A percentile compares a stretch with the other conserved stretches of the same genome.
Conservation (phyloP, 192 early-diverging fungal species). For the Chytriomyces sp. region DNA sequence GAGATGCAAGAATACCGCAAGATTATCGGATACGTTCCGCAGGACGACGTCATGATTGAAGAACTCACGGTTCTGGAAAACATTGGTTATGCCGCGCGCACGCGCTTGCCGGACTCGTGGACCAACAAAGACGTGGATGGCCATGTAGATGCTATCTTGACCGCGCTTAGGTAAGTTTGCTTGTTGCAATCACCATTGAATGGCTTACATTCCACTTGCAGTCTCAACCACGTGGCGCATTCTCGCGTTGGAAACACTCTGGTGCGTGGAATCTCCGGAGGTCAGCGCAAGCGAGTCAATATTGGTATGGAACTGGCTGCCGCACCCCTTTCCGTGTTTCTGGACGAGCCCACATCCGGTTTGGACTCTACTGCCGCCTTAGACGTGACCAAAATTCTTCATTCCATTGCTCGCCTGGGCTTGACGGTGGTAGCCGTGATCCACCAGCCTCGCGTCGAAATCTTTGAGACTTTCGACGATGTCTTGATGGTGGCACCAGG, state of each 20-base stretch:
- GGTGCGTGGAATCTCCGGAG: conserved; percentile 77
- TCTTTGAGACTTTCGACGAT: conserved; percentile 88
- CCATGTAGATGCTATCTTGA: conserved; percentile 73
- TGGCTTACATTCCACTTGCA: neutral
- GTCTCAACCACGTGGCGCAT: conserved; percentile 36
- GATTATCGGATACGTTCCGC: conserved; percentile 46
- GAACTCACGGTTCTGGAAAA: conserved; percentile 75
- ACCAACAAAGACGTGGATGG: conserved; percentile 65
- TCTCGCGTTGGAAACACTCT: conserved; percentile 67
- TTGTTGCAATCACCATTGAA: neutral
- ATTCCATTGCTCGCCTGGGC: conserved; percentile 57
- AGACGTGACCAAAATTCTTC: conserved; percentile 74
- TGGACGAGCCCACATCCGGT: conserved; percentile 84
- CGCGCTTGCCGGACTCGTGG: conserved; percentile 70
- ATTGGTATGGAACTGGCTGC: conserved; percentile 86
- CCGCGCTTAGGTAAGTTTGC: conserved; percentile 52
- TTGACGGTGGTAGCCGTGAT: conserved; percentile 80
- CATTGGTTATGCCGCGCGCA: conserved; percentile 72
- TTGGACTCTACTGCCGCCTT: conserved; percentile 67
- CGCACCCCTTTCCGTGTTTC: conserved; percentile 78
- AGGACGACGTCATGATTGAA: conserved; percentile 45
- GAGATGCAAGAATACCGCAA: conserved; percentile 40
- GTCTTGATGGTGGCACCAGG: conserved; percentile 77
- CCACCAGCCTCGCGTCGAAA: conserved; percentile 79
- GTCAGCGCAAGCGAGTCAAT: conserved; percentile 83